Conservation (phyloP, 2,329 filamentous ascomycete genomes). For the Ceratocystis papillata region DNA sequence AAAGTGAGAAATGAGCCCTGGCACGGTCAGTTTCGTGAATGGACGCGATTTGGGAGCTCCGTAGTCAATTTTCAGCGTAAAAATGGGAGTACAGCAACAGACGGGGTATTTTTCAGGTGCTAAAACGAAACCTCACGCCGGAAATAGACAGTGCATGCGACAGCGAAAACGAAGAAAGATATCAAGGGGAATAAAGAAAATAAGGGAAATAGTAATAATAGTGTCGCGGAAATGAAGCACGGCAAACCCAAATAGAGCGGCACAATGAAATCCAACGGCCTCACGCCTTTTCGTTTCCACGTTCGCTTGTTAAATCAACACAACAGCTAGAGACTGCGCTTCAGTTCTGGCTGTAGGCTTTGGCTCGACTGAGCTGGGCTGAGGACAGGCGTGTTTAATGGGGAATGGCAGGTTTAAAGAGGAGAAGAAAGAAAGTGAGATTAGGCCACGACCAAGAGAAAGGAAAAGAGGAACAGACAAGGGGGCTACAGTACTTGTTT, state of each 20-base stretch:
- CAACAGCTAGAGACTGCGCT: background rate
- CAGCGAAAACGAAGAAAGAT: constrained; percentile 19
- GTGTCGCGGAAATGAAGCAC: background rate
- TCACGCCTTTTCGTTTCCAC: background rate
- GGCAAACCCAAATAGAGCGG: background rate
- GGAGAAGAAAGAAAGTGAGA: constrained; percentile 16
- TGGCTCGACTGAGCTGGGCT: too few species aligned
- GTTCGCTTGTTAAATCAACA: background rate
- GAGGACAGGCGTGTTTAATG: constrained; percentile 15
- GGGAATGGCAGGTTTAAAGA: constrained; percentile 3
- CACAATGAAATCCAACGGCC: background rate
- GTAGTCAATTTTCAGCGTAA: background rate
- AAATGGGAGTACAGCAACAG: background rate
- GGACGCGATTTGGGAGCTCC: constrained; percentile 15
- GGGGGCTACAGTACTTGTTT: background rate
- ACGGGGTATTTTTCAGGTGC: background rate
- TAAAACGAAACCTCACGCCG: constrained; percentile 18
- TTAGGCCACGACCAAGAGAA: constrained; percentile 16
- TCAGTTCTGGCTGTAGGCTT: background rate
- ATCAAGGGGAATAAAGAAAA: background rate
- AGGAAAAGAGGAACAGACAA: background rate
- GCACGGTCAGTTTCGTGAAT: constrained; percentile 14
- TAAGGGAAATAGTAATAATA: background rate
- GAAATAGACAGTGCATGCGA: constrained; percentile 25
- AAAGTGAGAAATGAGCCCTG: constrained; percentile 7